Conservation (phyloP, 768 basidiomycete species). For the Pleurotus pulmonarius region DNA sequence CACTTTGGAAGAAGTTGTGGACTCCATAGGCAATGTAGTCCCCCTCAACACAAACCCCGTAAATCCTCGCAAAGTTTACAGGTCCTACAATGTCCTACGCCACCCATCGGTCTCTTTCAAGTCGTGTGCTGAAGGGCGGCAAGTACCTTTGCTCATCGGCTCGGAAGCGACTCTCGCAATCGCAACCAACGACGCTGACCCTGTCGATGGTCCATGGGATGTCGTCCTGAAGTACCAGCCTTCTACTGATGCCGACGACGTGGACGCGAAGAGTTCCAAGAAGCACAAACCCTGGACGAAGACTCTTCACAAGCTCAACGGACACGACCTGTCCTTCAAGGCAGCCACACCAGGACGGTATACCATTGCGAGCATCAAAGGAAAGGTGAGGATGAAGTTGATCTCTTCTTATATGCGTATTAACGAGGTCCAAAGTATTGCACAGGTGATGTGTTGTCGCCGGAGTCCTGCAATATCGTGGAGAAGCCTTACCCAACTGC, state of each 20-base stretch:
- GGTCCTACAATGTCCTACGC: constrained; percentile 67
- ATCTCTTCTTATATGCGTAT: constrained; percentile 8
- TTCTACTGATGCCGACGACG: constrained; percentile 27
- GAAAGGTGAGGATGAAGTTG: constrained; percentile 42
- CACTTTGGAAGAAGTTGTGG: constrained; percentile 77
- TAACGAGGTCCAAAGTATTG: constrained; percentile 52
- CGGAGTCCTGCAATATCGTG: constrained; percentile 74
- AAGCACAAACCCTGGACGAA: constrained; percentile 60
- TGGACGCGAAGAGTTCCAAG: constrained; percentile 29
- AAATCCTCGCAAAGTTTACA: constrained; percentile 41
- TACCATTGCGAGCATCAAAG: constrained; percentile 62
- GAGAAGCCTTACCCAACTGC: constrained; percentile 76
- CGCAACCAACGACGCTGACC: constrained; percentile 48
- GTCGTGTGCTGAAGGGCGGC: constrained; percentile 66
- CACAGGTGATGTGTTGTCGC: constrained; percentile 77
- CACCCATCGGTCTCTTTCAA: constrained; percentile 72
- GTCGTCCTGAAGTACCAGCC: constrained; percentile 63
- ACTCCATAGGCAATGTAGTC: constrained; percentile 77
- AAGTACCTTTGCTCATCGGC: constrained; percentile 69
- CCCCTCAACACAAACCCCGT: constrained; percentile 22
- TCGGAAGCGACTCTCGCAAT: constrained; percentile 58
- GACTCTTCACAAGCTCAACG: constrained; percentile 46
- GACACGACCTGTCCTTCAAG: constrained; percentile 40
- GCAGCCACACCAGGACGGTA: constrained; percentile 76
- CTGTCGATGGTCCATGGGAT: constrained; percentile 67